Percentiles rank a stretch among this genome's conserved stretches.
These are phyloP conservation scores for Pestalotiopsis fici DNA, from an alignment of 2,329 filamentous ascomycete species.

Conservation along the genomic window DNA sequence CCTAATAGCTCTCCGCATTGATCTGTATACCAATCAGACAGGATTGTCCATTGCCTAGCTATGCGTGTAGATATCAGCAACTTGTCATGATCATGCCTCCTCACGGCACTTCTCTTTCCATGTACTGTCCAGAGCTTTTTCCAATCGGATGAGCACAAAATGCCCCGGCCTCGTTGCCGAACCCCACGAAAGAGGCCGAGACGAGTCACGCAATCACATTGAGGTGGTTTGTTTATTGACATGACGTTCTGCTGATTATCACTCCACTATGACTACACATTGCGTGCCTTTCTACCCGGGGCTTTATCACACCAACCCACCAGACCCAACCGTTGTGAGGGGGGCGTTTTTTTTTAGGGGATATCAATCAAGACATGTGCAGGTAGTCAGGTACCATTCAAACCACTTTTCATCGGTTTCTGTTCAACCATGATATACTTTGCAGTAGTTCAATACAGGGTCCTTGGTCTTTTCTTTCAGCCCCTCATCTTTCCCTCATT, in stretches of 20 bases:
- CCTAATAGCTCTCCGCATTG: neutral
- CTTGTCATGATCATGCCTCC: neutral
- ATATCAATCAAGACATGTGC: too few relatives aligned
- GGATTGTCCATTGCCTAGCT: neutral
- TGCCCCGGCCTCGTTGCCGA: neutral
- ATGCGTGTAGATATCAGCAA: neutral
- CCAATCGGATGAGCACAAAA: neutral
- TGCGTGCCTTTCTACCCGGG: neutral
- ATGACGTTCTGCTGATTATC: neutral
- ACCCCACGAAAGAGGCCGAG: neutral
- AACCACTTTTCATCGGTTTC: too few relatives aligned
- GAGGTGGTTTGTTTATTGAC: neutral
- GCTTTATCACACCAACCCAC: too few relatives aligned
- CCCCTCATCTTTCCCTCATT: neutral
- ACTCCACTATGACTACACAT: neutral
- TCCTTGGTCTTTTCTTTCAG: neutral
- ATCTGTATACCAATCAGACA: neutral
- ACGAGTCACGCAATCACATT: neutral
- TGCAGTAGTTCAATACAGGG: neutral
- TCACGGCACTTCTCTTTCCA: neutral
- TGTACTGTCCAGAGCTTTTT: neutral
- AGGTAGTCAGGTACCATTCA: too few relatives aligned
- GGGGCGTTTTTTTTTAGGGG: too few relatives aligned
- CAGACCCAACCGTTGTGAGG: too few relatives aligned
- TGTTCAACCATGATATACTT: too few relatives aligned